Evolutionary conservation across 371 early-diverging fungal species (phyloP), one percentile per base, ranked within the genome.

Genomic region (Saksenaea vasiformis): DNA sequence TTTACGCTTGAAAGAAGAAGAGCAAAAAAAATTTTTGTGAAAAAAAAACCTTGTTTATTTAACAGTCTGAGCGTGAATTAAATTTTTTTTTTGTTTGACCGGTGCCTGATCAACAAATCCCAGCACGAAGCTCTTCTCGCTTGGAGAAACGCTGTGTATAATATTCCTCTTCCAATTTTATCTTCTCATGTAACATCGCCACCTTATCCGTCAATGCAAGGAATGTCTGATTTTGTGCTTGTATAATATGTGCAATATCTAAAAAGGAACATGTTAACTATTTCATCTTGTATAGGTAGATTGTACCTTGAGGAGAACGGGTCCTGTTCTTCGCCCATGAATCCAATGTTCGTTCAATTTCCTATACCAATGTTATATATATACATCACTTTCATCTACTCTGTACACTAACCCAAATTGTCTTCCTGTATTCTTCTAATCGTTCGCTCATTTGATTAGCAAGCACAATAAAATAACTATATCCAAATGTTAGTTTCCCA

Each of bases 151-250:
- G 17, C 55, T 76, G 76, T 47, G 64, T 41, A 54, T 67, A 76
- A 39, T 74, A 84, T 0, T 73, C 77, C 53, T 85, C 80, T 58
- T 83, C 74, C 60, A 75, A 72, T 38, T 71, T 70, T 34, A 88
- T 74, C 14, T 77, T 73, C 58, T 90, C 90, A 72, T 91, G 86
- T 14, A 87, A 72, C 14, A 70, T 62, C 11, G 90, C 87, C 5
- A 89, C 84, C 51, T 78, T 82, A 34, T 77, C 74, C 1, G 89
- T 85, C 28, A 90, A 66, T 19, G 86, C 80, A 15, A 91, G 67
- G 68, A 91, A 88, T 9, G 83, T 78, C 26, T 84, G 75, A 61
- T 91, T 84, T 61, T 91, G 91, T 60, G 76, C 72, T 53, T 82
- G 73, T 73, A 91, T 70, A 28, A 85, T 84, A 44, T 77, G 76